Evolutionary conservation across 1,284 basidiomycete genomes (phyloP), one percentile per base, ranked within the genome.

Genomic region (Lentinus polychrous): DNA sequence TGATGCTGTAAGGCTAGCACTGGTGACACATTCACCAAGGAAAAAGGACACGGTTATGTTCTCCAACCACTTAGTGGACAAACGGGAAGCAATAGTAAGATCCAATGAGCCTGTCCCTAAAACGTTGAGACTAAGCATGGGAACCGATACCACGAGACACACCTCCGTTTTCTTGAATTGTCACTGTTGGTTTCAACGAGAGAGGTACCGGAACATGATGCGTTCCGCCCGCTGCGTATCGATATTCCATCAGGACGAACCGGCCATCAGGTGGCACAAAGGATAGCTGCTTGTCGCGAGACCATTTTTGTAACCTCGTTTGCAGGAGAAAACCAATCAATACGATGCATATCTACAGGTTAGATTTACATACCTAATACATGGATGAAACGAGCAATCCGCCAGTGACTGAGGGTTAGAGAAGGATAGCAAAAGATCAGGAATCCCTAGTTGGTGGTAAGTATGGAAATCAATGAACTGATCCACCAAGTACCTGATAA

Each of bases 241-340:
- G 85, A 62, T 96, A 97, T 59, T 93, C 89, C 64, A 89, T 80
- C 23, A 97, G 73, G 35, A 80, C 79, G 67, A 97, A 98, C 53
- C 81, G 81, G 8, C 94, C 94, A 60, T 98, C 94, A 1, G 94
- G 94, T 2, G 94, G 94, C 38, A 98, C 83, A 63, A 98, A 98
- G 1, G 91, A 94, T 46, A 98, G 72, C 0, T 78, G 71, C 55
- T 81, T 83, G 60, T 91, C 86, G 43, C 84, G 80, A 40, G 79
- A 72, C 88, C 91, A 96, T 46, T 84, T 82, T 57, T 81, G 80
- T 45, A 93, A 72, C 32, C 91, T 92, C 55, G 37, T 42, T 49
- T 50, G 45, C 8, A 44, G 10, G 40, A 23, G 44, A 24, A 5
- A 27, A 4, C 27, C 27, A 4, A 27, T 27, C 27, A 27, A 27